phyloP scores from a whole-genome alignment of 73 alveolate species.

The Tetrahymena thermophila region DNA sequence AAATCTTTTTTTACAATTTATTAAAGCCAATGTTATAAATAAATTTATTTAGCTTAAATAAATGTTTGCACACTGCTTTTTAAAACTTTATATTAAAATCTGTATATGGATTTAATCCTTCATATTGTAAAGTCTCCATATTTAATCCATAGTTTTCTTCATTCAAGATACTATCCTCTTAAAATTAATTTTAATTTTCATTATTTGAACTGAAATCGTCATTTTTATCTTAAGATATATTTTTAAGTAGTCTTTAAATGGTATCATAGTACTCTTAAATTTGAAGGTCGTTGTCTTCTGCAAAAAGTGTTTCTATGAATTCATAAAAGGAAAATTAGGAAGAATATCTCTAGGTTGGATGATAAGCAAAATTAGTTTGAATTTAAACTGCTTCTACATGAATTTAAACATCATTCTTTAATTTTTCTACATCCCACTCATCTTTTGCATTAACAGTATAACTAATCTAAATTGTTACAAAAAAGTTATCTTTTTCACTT shows the following conservation, averaged over 20 bases:
- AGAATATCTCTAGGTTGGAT: neutral
- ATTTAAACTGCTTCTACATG: neutral
- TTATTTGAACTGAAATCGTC: neutral
- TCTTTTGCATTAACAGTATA: neutral
- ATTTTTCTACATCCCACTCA: neutral
- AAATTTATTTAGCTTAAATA: neutral
- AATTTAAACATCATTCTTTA: neutral
- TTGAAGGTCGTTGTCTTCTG: neutral
- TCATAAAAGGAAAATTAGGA: neutral
- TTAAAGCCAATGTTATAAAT: neutral
- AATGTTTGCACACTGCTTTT: neutral
- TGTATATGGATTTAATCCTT: neutral
- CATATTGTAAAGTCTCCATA: neutral
- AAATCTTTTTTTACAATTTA: neutral
- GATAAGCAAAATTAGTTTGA: neutral
- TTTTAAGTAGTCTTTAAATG: neutral
- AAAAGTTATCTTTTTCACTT: neutral
- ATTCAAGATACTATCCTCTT: neutral
- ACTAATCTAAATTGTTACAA: neutral
- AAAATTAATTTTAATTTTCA: neutral
- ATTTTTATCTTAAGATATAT: neutral
- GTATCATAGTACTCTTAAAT: neutral
- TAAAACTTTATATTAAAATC: neutral
- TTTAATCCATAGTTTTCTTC: neutral
- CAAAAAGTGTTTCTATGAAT: neutral